phyloP scores from a whole-genome alignment of 257 asterid species.

The Anisodus tanguticus region DNA sequence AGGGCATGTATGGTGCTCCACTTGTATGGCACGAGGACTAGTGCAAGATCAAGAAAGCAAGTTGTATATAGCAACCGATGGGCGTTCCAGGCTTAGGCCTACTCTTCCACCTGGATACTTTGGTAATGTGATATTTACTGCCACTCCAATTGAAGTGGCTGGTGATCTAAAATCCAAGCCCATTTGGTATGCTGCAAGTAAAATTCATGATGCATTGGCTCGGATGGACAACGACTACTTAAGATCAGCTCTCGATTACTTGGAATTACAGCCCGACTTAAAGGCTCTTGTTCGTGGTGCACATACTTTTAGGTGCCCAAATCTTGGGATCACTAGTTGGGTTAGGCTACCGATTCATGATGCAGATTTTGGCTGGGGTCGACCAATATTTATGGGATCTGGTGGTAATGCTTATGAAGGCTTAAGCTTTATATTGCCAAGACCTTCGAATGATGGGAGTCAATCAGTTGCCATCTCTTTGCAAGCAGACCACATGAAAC shows the following conservation, averaged over 20 bases:
- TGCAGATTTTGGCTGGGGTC: constrained; percentile 84
- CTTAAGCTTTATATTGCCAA: constrained; percentile 68
- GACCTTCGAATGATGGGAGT: constrained; percentile 66
- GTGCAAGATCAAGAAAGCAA: constrained; percentile 63
- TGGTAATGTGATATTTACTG: constrained; percentile 79
- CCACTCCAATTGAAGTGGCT: constrained; percentile 67
- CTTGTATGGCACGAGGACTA: constrained; percentile 68
- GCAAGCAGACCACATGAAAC: constrained; percentile 74
- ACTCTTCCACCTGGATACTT: constrained; percentile 73
- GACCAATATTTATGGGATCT: constrained; percentile 86
- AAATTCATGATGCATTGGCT: constrained; percentile 65
- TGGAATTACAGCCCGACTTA: constrained; percentile 82
- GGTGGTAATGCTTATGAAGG: constrained; percentile 90
- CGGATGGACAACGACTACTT: constrained; percentile 79
- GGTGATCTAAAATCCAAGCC: constrained; percentile 69
- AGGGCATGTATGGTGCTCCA: constrained; percentile 75
- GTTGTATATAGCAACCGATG: constrained; percentile 79
- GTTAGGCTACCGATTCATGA: constrained; percentile 80
- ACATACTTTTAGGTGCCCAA: constrained; percentile 80
- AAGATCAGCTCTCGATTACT: constrained; percentile 74
- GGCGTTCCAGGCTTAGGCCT: constrained; percentile 67
- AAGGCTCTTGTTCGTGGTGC: constrained; percentile 82
- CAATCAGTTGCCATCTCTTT: constrained; percentile 71
- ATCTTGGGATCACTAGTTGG: constrained; percentile 90
- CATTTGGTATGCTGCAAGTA: constrained; percentile 65